Evolutionary conservation across 306 rosid genomes (phyloP).

Genomic region (Luffa acutangula): DNA sequence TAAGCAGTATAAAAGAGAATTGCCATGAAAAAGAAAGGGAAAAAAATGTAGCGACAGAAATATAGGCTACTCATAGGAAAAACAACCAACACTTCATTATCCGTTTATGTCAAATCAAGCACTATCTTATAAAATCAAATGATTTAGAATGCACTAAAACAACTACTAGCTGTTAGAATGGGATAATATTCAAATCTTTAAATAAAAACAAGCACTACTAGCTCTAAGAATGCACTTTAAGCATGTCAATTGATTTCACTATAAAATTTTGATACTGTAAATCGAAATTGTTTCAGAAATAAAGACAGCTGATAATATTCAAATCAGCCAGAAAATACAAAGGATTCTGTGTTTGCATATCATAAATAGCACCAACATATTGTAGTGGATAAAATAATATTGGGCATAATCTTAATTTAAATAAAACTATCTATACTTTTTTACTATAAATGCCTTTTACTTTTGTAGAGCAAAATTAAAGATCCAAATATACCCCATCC

Average conservation of each 20-base stretch:
- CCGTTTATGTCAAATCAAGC: neutral
- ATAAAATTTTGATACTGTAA: neutral
- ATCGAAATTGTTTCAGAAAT: neutral
- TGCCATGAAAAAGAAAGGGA: neutral
- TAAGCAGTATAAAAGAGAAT: neutral
- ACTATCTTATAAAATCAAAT: neutral
- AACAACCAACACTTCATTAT: neutral
- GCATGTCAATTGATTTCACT: neutral
- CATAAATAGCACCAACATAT: neutral
- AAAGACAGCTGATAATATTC: neutral
- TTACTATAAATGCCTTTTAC: neutral
- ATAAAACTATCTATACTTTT: neutral
- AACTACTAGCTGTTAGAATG: neutral
- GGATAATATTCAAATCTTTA: neutral
- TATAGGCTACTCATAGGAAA: neutral
- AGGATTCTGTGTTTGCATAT: neutral
- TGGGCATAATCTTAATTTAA: neutral
- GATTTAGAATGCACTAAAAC: neutral
- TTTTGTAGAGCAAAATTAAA: neutral
- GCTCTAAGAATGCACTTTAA: neutral
- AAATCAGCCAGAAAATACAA: neutral
- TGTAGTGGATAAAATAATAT: neutral
- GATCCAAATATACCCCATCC: neutral
- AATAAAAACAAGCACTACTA: neutral
- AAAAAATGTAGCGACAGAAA: neutral